Base-by-base conservation (phyloP, 2,329 filamentous ascomycete species). In the Chlorencoelia australis region DNA sequence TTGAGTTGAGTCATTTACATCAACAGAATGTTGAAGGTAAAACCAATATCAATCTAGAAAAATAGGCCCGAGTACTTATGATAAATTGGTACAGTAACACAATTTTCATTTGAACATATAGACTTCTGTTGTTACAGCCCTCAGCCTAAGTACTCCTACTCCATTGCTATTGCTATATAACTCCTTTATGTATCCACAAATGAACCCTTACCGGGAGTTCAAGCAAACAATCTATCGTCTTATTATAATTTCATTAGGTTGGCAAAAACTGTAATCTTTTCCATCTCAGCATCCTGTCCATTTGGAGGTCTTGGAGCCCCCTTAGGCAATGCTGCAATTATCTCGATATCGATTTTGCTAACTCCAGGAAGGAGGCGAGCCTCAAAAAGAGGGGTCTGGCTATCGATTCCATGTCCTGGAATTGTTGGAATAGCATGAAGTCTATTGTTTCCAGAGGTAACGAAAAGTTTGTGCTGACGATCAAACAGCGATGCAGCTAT, bases 331-430 rank as follows among this genome's bases (percentile, higher is more conserved):
- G 79, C 78, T 1, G 82, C 83, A 45, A 87, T 74, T 40, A 89
- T 67, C 50, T 89, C 82, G 6, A 93, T 69, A 49, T 87, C 81
- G 33, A 94, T 71, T 30, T 79, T 71, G 48, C 91, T 94, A 33
- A 86, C 69, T 5, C 85, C 86, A 2, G 73, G 70, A 17, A 73
- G 69, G 18, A 94, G 63, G 34, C 73, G 73, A 6, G 78, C 71
- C 49, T 94, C 87, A 49, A 86, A 94, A 1, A 82, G 63, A n/a
- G 79, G 77, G 44, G 75, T 75, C 41, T 68, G 66, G 30, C 60
- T 67, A 48, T 69, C 65, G 29, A 70, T 61, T 15, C 63, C 59
- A 34, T 75, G 74, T 15, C 73, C 68, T 3, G 71, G 67, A 16
- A 70, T 65, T 43, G 72, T 69, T 21, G 55, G 55, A 41, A 57